Evolutionary conservation across 768 basidiomycete species (phyloP), one percentile per base, ranked within the genome.

Genomic region (Chalciporus pseudorubinellus): DNA sequence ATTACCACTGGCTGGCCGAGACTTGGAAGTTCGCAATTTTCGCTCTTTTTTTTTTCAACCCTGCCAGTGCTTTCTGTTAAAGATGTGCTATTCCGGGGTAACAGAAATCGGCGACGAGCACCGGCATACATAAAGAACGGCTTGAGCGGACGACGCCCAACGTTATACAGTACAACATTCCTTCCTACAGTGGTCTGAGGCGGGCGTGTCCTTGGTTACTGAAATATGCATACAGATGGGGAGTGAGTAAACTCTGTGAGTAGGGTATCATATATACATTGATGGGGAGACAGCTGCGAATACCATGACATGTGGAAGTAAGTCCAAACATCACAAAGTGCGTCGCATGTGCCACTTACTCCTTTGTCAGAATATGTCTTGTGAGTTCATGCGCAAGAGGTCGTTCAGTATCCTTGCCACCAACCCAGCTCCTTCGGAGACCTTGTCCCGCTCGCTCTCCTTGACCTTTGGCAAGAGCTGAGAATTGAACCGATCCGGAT

Each of bases 401-500:
- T 87, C 83, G 68, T 85, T 89, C 50, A 92, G 74, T 64, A 74
- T 79, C 56, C 89, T 75, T 44, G 81, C 84, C 46, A 92, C 89
- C 24, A 71, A 69, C 22, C 87, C 88, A 1, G 86, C 86, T n/a
- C 84, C 89, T 51, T 79, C 77, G 68, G 80, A 78, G 44, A 92
- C 87, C 60, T 67, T 78, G 61, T 82, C 87, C 64, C 75, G 77
- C 53, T 90, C 86, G 31, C 65, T 74, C 54, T 84, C 82, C 44
- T 72, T 68, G 44, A 90, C 86, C 67, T 83, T 83, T 11, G 77
- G 71, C 62, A 91, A 65, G 47, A 80, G 70, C 65, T 85, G 83
- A 31, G 81, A 82, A 57, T 90, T 85, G 61, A 92, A 91, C 29
- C 86, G 81, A 69, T 92, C 89, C 4, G 89, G 89, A 68, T 92